Evolutionary conservation across 441 rosid species (phyloP).

Genomic region (Eruca vesicaria): DNA sequence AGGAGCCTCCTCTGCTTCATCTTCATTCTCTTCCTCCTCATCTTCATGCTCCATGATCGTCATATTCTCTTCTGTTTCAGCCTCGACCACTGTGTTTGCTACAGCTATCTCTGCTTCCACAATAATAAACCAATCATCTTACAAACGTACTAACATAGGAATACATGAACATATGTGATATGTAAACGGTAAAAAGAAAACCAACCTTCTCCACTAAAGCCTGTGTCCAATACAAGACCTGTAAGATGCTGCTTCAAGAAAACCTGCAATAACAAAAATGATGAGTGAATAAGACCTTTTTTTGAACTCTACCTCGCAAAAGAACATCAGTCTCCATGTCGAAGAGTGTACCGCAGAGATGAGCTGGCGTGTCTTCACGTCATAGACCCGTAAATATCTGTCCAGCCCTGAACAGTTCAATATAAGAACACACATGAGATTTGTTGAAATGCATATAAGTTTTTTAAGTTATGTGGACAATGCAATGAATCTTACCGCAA

Average conservation of each 20-base stretch:
- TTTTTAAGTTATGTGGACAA: background rate
- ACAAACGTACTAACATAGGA: background rate
- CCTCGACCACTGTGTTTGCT: conserved; percentile 14
- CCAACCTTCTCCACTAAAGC: conserved; percentile 54
- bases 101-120: conserved; percentile 19
- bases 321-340: background rate
- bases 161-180: background rate
- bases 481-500: conserved; percentile 58
- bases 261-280: conserved; percentile 49
- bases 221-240: conserved; percentile 67
- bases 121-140: background rate
- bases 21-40: background rate
- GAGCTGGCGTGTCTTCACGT: conserved; percentile 74
- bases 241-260: conserved; percentile 94
- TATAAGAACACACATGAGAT: background rate
- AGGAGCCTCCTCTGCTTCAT: conserved; percentile 9
- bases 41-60: background rate
- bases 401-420: conserved; percentile 60
- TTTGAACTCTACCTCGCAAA: background rate
- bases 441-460: background rate
- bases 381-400: conserved; percentile 85
- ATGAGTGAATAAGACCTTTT: background rate
- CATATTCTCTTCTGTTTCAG: conserved; percentile 18
- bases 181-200: background rate
- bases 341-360: conserved; percentile 65